Conservation (phyloP, 1,284 basidiomycete genomes). For the Vanrija sp. region DNA sequence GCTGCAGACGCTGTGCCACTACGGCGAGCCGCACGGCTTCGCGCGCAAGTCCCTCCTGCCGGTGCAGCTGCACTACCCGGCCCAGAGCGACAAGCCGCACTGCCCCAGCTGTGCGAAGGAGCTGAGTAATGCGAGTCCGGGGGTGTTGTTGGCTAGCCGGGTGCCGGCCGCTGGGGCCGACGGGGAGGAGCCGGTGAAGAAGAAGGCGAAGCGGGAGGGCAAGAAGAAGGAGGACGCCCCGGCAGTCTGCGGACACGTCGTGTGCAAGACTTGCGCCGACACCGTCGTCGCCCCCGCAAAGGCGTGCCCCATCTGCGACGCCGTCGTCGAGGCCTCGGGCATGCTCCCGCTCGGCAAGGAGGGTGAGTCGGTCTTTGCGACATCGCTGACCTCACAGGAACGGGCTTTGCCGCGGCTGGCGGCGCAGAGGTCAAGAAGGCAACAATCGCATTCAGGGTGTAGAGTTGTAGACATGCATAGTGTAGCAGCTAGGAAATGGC, state of each 20-base stretch:
- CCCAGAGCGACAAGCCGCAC: conserved; percentile 54
- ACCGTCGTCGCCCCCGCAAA: conserved; percentile 67
- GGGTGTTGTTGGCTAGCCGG: conserved; percentile 54
- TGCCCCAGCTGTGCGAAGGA: conserved; percentile 85
- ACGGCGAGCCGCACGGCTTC: conserved; percentile 54
- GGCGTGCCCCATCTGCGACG: conserved; percentile 80
- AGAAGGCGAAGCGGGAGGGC: conserved; percentile 36
- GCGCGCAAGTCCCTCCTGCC: conserved; percentile 72
- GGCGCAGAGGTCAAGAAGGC: conserved; percentile 62
- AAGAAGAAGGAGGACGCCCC: conserved; percentile 37
- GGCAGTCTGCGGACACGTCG: conserved; percentile 68
- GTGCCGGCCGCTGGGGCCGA: conserved; percentile 13
- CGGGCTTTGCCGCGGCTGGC: conserved; percentile 85
- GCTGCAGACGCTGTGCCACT: conserved; percentile 78
- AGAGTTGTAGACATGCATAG: conserved; percentile 1
- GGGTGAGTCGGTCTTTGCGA: conserved; percentile 53
- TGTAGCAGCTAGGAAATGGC: no score
- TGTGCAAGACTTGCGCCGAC: conserved; percentile 80
- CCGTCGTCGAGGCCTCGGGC: conserved; percentile 28
- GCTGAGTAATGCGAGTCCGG: conserved; percentile 71
- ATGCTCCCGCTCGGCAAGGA: conserved; percentile 59
- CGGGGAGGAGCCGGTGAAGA: conserved; percentile 4
- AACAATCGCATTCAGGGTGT: conserved; percentile 41
- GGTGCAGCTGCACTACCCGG: conserved; percentile 65
- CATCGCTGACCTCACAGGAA: conserved; percentile 56